Evolutionary conservation across 805 yeast species (phyloP).

Genomic region (Nakazawaea populi): DNA sequence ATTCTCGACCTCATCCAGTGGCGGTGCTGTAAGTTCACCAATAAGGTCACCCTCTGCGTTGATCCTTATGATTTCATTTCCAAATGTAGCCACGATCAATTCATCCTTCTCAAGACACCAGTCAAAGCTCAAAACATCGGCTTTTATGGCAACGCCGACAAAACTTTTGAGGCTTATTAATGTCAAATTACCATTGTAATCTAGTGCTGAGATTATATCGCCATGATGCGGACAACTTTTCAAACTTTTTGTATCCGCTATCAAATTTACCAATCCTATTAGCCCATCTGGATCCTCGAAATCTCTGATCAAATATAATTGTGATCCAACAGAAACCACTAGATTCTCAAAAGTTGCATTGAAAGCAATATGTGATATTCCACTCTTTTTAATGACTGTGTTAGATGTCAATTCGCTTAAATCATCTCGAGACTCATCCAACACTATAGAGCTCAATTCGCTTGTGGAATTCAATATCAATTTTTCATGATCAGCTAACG

Average conservation of each 20-base stretch:
- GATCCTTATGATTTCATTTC: constrained; percentile 14
- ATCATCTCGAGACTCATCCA: constrained; percentile 16
- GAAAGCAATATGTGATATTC: constrained; percentile 25
- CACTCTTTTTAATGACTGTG: background rate
- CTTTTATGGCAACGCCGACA: background rate
- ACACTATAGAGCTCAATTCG: constrained; percentile 22
- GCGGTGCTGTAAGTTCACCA: constrained; percentile 12
- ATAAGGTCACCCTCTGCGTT: constrained; percentile 1
- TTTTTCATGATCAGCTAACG: constrained; percentile 30
- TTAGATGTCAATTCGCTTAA: constrained; percentile 12
- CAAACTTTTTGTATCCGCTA: constrained; percentile 14
- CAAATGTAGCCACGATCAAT: constrained; percentile 12
- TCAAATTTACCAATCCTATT: background rate
- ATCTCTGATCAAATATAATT: constrained; percentile 15
- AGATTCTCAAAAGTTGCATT: constrained; percentile 24
- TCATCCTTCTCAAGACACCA: background rate
- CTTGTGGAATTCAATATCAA: constrained; percentile 30
- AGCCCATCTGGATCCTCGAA: constrained; percentile 9
- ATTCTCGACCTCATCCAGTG: constrained; percentile 12
- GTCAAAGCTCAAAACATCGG: background rate
- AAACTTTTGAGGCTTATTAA: background rate
- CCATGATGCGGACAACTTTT: constrained; percentile 18
- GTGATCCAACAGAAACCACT: constrained; percentile 20
- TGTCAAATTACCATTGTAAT: constrained; percentile 12
- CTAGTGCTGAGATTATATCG: constrained; percentile 14